These are phyloP conservation scores for Schizophyllum commune DNA, from an alignment of 1,284 basidiomycete genomes.

Conservation along the genomic window DNA sequence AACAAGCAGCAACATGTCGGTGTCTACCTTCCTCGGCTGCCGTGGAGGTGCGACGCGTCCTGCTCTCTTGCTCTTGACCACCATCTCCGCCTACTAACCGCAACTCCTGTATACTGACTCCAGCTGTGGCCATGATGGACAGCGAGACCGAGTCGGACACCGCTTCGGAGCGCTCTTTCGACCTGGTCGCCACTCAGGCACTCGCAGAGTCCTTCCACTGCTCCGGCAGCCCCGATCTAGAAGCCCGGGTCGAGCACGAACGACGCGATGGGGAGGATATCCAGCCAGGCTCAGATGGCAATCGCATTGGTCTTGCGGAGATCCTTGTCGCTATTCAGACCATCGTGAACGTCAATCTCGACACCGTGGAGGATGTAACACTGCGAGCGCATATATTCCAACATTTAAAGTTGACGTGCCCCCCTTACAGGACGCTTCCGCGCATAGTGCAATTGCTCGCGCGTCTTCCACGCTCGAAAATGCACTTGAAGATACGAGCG, in stretches of 20 bases:
- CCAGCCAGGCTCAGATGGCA: neutral
- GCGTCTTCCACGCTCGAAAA: neutral
- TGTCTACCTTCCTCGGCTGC: too few relatives aligned
- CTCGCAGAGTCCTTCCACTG: neutral
- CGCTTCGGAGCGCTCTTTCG: neutral
- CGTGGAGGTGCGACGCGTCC: neutral
- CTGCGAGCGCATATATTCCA: neutral
- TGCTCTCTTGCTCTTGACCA: neutral
- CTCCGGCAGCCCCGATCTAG: too few relatives aligned
- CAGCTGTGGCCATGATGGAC: neutral
- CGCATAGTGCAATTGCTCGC: conserved; percentile 3
- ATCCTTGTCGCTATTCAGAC: neutral
- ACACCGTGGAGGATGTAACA: conserved; percentile 6
- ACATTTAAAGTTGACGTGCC: neutral
- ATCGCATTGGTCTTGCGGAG: neutral
- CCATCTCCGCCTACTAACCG: too few relatives aligned
- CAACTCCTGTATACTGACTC: too few relatives aligned
- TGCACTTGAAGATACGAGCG: neutral
- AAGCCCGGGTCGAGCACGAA: neutral
- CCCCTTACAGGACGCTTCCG: conserved; percentile 2
- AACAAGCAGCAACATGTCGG: neutral
- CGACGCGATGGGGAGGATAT: too few relatives aligned
- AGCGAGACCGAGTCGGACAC: neutral
- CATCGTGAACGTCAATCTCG: neutral
- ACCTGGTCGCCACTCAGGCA: neutral